phyloP scores from a whole-genome alignment of 805 yeast species.

The Pichia gijzeniarum region DNA sequence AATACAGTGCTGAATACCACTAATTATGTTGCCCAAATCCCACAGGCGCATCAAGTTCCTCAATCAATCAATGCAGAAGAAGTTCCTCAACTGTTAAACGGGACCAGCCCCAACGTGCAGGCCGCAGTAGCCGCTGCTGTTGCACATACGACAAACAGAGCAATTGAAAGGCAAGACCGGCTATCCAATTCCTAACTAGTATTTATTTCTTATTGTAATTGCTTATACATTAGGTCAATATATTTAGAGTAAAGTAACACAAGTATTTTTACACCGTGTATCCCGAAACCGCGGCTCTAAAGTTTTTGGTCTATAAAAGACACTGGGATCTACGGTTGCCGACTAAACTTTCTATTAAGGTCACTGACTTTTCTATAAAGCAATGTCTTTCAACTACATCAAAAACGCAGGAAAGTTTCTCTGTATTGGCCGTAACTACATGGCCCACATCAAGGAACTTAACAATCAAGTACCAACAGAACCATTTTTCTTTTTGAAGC shows the following conservation, averaged over 20 bases:
- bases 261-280: not conserved
- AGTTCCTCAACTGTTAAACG: conserved; percentile 13
- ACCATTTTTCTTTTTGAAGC: conserved; percentile 92
- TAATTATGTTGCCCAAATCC: conserved; percentile 22
- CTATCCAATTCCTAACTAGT: conserved; percentile 1
- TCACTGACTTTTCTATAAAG: no score
- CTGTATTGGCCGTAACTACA: conserved; percentile 95
- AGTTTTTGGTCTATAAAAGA: no score
- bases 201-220: not conserved
- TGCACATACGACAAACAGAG: conserved; percentile 22
- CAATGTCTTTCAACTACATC: conserved; percentile 44
- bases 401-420: conserved; percentile 69
- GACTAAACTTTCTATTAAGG: no score
- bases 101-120: conserved; percentile 14
- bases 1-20: conserved; percentile 34
- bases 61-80: conserved; percentile 3
- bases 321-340: no score
- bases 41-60: conserved; percentile 13
- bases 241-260: no score
- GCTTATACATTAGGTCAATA: no score
- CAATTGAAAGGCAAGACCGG: conserved; percentile 18
- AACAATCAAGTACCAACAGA: conserved; percentile 74
- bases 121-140: conserved; percentile 26
- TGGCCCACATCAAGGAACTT: conserved; percentile 90
- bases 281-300: no score